phyloP scores from a whole-genome alignment of 352 stramenopile species.

The Globisporangium echinulatum region DNA sequence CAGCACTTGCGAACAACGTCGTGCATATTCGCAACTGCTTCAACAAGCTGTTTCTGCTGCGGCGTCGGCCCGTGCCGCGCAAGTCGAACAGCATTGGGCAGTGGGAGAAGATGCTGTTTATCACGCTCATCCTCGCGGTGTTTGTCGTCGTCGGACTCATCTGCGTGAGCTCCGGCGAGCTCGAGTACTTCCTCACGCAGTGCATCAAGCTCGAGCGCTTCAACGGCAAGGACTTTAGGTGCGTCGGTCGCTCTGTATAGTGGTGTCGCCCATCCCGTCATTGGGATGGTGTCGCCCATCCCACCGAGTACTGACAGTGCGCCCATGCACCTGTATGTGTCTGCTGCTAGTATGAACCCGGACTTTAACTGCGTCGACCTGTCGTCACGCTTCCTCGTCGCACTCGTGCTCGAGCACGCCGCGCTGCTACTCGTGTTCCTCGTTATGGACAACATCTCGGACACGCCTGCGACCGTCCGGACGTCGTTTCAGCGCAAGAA shows the following conservation, averaged over 20 bases:
- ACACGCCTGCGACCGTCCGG: conserved; percentile 64
- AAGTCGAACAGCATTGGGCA: conserved; percentile 83
- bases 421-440: conserved; percentile 71
- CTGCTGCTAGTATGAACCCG: conserved; percentile 46
- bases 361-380: conserved; percentile 77
- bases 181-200: conserved; percentile 78
- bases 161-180: conserved; percentile 75
- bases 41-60: conserved; percentile 71
- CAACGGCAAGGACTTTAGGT: conserved; percentile 81
- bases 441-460: conserved; percentile 76
- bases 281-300: too few relatives aligned
- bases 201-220: conserved; percentile 69
- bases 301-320: too few relatives aligned
- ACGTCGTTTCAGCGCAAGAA: conserved; percentile 83
- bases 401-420: conserved; percentile 68
- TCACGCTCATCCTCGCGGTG: conserved; percentile 72
- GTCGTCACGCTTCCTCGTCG: conserved; percentile 72
- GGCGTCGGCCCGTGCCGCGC: conserved; percentile 60
- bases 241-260: not conserved
- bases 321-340: too few relatives aligned
- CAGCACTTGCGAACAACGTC: conserved; percentile 71
- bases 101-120: conserved; percentile 85
- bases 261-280: too few relatives aligned
- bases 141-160: conserved; percentile 83
- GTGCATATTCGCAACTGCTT: conserved; percentile 84